Base-by-base conservation (phyloP, 202 grass and related monocot species). In the Saccharum hybrid region DNA sequence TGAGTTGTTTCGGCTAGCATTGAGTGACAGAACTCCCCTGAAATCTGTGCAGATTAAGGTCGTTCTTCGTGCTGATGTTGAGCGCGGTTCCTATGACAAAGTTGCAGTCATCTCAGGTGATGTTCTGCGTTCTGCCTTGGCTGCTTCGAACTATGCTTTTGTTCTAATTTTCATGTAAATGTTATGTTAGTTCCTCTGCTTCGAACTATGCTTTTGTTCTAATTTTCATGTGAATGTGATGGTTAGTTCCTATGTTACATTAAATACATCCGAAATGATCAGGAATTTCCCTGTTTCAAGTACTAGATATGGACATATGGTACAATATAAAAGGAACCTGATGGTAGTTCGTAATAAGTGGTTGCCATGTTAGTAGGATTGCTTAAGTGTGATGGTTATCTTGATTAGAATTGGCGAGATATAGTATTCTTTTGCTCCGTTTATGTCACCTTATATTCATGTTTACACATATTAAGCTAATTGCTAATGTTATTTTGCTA, bases 61-160 rank as follows among this genome's bases (percentile, higher is more conserved):
- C 57, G 97, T 99, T 89, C 76, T 99, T 84, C 93, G 97, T 74
- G 97, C 97, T 75, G 97, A 99, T 92, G 93, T 96, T 1, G 70
- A 74, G 39, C 52, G 79, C 14, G 85, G 83, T 28, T 62, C 73
- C 70, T 96, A 89, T 84, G 89, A 92, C 37, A 99, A 99, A 79
- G 97, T 99, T 63, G 93, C 97, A 0, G 93, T 99, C 79, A 96
- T 99, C 80, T 99, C 97, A 85, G 97, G 97, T 99, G 62, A 2
- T 12, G 91, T 96, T 71, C 12, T 13, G 40, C 7, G 90, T 96
- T 71, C 8, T 10, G 33, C 40, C 33, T 19, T 68, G 49, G 10
- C 21, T 80, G 48, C 63, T 18, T 43, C 6, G 10, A 77, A 74
- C 56, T 66, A 34, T 28, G 46, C 34, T 80, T 64, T 49, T 68